Evolutionary conservation across 106 monocot genomes (phyloP), one percentile per base, ranked within the genome.

Genomic region (Hemerocallis citrina): DNA sequence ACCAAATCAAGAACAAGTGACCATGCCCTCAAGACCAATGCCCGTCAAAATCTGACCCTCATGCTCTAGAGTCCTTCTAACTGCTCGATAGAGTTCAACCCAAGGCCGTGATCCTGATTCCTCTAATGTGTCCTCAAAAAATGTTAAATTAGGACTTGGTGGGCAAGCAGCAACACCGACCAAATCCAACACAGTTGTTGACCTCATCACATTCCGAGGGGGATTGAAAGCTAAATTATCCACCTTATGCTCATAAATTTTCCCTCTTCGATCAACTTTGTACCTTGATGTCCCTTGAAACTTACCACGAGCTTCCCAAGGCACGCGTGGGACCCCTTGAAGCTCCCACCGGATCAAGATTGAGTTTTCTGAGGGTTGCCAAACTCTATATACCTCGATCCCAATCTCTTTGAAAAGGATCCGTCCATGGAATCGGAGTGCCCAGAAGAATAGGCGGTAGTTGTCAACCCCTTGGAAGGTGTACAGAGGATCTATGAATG

Each of bases 161-260:
- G 75, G 72, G 7, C 85, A 79, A 19, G 66, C 79, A 10, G 75
- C 16, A 19, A 74, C 63, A 1, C 36, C 54, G 19, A 84, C 89
- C 66, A 89, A 64, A 63, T 95, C 86, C 19, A 95, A 45, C 44
- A 89, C 75, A 2, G 77, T 64, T 16, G 35, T 34, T 0, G 72
- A 51, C 62, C 43, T 25, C 54, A 72, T 51, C 17, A 49, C 67
- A 32, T 61, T 41, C 34, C 60, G 59, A 1, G 95, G 95, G 51
- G 86, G 90, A 64, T 90, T 81, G 15, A 89, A 68, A 3, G 83
- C 81, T 29, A 95, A 44, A 56, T 90, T 95, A 43, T 95, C 89
- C 32, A 95, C 86, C 56, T 74, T 83, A 58, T 95, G 95, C 75
- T 86, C 95, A 39, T 89, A 95, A 38, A 95, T 95, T 71, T 90